These are phyloP conservation scores for Priceomyces castillae DNA, from an alignment of 805 yeast genomes.

Conservation along the genomic window DNA sequence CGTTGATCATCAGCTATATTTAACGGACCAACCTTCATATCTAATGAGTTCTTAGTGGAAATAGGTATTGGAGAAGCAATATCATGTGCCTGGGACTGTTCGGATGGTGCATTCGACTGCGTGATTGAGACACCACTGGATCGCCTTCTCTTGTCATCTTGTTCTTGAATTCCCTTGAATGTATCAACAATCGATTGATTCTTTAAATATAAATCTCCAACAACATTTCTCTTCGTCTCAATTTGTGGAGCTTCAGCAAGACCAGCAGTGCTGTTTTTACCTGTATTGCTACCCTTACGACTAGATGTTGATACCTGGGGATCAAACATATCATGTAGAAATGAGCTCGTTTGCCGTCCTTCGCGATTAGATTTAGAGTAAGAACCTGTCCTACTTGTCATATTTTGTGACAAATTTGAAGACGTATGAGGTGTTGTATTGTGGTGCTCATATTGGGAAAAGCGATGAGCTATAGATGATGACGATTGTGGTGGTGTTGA, in stretches of 20 bases:
- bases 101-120: constrained; percentile 2
- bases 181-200: constrained; percentile 43
- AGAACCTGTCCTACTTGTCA: constrained; percentile 5
- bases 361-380: constrained; percentile 25
- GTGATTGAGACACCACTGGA: constrained; percentile 26
- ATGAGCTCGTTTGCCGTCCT: constrained; percentile 21
- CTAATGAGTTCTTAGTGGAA: constrained; percentile 4
- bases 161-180: constrained; percentile 40
- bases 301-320: constrained; percentile 24
- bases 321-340: constrained; percentile 35
- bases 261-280: constrained; percentile 22
- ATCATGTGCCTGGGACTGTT: background rate
- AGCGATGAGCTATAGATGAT: background rate
- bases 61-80: constrained; percentile 18
- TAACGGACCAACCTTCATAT: constrained; percentile 35
- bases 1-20: constrained; percentile 21
- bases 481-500: constrained; percentile 13
- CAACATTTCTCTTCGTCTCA: constrained; percentile 45
- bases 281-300: constrained; percentile 30
- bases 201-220: constrained; percentile 41
- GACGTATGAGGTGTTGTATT: constrained; percentile 15
- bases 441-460: background rate
- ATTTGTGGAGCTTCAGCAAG: constrained; percentile 40
- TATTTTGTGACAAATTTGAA: constrained; percentile 15
- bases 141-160: constrained; percentile 39